Evolutionary conservation across 1,139 yeast species (phyloP).

Genomic region (Cylindricascospora bacillispora): DNA sequence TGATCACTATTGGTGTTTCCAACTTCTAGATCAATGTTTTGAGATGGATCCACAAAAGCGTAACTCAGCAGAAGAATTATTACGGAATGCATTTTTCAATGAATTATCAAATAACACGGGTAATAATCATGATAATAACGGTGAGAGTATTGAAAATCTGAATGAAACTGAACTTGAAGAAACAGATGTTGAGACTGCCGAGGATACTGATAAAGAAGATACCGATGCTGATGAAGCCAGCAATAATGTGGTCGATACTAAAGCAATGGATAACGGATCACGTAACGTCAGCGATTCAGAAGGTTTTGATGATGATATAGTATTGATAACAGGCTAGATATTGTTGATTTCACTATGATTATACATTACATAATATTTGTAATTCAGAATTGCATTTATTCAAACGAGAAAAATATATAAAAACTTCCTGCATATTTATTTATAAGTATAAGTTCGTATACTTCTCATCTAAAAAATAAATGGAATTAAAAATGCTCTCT

Average conservation of each 20-base stretch:
- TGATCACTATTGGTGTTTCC: slow-evolving; percentile 27
- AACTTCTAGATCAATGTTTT: slow-evolving; percentile 24
- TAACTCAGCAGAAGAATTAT: slow-evolving; percentile 24
- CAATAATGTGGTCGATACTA: not conserved
- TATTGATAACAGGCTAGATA: not conserved
- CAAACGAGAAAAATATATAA: too few relatives aligned
- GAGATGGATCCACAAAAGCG: slow-evolving; percentile 25
- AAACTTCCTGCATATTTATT: slow-evolving; percentile 2
- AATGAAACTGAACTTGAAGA: slow-evolving; percentile 1
- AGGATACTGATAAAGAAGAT: not conserved
- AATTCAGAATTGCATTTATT: too few relatives aligned
- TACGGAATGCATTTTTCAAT: slow-evolving; percentile 23
- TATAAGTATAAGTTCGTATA: slow-evolving; percentile 1
- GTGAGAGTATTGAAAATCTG: slow-evolving; percentile 16
- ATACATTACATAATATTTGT: too few relatives aligned
- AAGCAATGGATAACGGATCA: too few relatives aligned
- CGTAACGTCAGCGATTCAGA: not conserved
- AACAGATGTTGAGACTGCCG: slow-evolving; percentile 1
- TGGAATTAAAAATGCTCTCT: slow-evolving; percentile 29
- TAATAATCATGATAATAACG: too few relatives aligned
- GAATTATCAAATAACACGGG: too few relatives aligned
- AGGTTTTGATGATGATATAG: not conserved
- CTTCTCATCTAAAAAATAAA: slow-evolving; percentile 19
- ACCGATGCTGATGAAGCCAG: not conserved
- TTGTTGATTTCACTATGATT: too few relatives aligned